These are phyloP conservation scores for Begonia fuchsioides DNA, from an alignment of 306 rosid genomes.

Conservation along the genomic window DNA sequence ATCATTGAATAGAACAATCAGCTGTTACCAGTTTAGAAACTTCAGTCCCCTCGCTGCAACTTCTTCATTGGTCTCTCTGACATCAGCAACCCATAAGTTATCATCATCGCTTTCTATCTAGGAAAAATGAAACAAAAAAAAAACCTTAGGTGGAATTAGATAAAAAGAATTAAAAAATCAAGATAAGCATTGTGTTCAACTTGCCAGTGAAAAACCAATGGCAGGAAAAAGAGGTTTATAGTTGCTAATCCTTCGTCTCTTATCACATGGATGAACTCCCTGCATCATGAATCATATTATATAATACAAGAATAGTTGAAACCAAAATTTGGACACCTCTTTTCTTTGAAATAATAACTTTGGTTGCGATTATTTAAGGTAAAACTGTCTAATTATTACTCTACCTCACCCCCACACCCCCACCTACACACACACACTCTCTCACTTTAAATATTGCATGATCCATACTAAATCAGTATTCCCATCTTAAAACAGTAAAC, in stretches of 20 bases:
- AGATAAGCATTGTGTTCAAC: conserved; percentile 4
- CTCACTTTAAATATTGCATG: too few species aligned
- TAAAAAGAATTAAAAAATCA: not conserved
- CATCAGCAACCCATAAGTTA: conserved; percentile 62
- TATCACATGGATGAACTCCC: conserved; percentile 93
- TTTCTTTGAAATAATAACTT: too few species aligned
- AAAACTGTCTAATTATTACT: too few species aligned
- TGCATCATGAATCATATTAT: conserved; percentile 14
- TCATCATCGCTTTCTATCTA: conserved; percentile 73
- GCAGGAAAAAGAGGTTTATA: conserved; percentile 74
- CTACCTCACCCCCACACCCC: too few species aligned
- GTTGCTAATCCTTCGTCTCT: conserved; percentile 68
- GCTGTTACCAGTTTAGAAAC: conserved; percentile 61
- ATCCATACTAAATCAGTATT: too few species aligned
- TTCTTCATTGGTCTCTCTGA: conserved; percentile 58
- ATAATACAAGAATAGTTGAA: too few species aligned
- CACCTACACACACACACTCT: too few species aligned
- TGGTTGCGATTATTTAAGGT: too few species aligned
- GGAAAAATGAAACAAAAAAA: conserved; percentile 6
- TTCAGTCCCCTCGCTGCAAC: conserved; percentile 72
- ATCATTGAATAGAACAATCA: conserved; percentile 1
- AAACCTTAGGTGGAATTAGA: conserved; percentile 1
- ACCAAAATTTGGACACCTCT: too few species aligned
- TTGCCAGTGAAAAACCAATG: conserved; percentile 70
- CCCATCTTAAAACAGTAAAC: too few species aligned